These are phyloP conservation scores for Pleurotus eryngii DNA, from an alignment of 768 basidiomycete species.

Conservation along the genomic window DNA sequence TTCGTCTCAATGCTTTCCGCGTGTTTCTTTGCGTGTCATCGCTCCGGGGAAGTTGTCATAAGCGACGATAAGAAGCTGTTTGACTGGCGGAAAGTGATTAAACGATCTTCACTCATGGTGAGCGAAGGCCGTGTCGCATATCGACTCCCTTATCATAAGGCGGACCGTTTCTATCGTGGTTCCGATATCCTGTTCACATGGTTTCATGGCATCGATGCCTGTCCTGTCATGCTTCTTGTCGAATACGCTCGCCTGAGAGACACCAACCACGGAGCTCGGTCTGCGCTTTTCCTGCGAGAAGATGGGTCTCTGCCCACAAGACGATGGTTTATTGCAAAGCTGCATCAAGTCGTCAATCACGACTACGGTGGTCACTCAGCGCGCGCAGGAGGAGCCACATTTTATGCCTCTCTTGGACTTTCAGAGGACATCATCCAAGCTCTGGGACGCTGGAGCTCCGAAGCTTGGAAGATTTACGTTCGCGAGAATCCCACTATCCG, in stretches of 20 bases:
- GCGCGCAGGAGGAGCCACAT: constrained; percentile 36
- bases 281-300: not conserved
- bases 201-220: constrained; percentile 5
- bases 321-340: not conserved
- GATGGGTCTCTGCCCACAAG: not conserved
- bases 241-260: not conserved
- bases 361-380: constrained; percentile 32
- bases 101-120: constrained; percentile 17
- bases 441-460: constrained; percentile 34
- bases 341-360: not conserved
- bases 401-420: constrained; percentile 24
- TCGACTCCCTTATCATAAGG: constrained; percentile 27
- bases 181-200: constrained; percentile 18
- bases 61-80: constrained; percentile 11
- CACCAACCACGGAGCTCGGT: not conserved
- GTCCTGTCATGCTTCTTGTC: not conserved
- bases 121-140: constrained; percentile 13
- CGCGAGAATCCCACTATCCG: constrained; percentile 20
- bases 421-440: constrained; percentile 29
- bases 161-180: constrained; percentile 22
- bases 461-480: constrained; percentile 26
- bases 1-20: not conserved
- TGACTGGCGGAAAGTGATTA: constrained; percentile 25
- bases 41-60: constrained; percentile 18
- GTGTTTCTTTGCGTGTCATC: constrained; percentile 26